Conservation (phyloP, 441 rosid genomes). For the Sinapis alba region DNA sequence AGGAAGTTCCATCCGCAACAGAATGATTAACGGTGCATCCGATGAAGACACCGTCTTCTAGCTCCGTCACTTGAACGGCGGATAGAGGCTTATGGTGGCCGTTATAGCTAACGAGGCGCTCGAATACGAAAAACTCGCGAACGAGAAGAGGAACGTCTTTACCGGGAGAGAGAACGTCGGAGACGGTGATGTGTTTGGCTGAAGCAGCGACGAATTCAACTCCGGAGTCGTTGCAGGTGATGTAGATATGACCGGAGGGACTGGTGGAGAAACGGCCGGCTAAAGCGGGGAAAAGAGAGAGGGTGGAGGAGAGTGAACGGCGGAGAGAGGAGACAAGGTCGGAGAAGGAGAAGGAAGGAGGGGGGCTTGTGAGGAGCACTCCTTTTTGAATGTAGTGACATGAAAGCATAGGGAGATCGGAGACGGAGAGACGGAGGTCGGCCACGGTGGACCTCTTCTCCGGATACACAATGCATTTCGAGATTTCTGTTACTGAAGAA, state of each 20-base stretch:
- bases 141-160: slow-evolving; percentile 62
- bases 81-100: slow-evolving; percentile 75
- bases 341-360: slow-evolving; percentile 57
- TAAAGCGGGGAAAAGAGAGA: slow-evolving; percentile 76
- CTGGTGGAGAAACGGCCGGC: slow-evolving; percentile 81
- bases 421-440: slow-evolving; percentile 84
- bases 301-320: slow-evolving; percentile 65
- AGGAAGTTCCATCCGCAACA: slow-evolving; percentile 87
- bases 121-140: slow-evolving; percentile 71
- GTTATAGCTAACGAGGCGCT: slow-evolving; percentile 64
- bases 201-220: slow-evolving; percentile 64
- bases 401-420: slow-evolving; percentile 96
- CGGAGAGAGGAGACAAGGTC: slow-evolving; percentile 58
- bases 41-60: slow-evolving; percentile 72
- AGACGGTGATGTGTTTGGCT: slow-evolving; percentile 47
- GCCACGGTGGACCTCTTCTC: slow-evolving; percentile 50
- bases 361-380: slow-evolving; percentile 55
- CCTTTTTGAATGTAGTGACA: slow-evolving; percentile 98
- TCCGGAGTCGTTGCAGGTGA: slow-evolving; percentile 80
- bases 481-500: slow-evolving; percentile 45
- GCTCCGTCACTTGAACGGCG: slow-evolving; percentile 88
- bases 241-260: slow-evolving; percentile 59
- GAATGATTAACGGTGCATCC: slow-evolving; percentile 85
- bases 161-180: slow-evolving; percentile 49
- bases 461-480: slow-evolving; percentile 68